A percentile compares a stretch with the other conserved stretches of the same genome.
Evolutionary conservation across 192 early-diverging fungal species (phyloP).

Genomic region (Martensiomyces pterosporus): DNA sequence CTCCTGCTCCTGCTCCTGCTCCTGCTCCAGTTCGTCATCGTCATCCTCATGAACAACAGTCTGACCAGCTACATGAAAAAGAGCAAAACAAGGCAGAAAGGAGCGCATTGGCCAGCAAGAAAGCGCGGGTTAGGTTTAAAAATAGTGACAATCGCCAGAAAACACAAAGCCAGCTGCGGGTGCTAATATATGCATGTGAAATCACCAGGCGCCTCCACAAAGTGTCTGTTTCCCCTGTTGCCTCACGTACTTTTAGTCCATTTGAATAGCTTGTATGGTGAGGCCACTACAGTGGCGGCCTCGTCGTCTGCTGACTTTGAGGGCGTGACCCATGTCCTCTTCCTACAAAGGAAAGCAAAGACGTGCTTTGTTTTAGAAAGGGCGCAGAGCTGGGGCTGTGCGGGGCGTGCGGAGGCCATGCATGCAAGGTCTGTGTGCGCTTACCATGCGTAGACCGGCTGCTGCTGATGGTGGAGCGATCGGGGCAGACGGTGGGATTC

Average conservation of each 20-base stretch:
- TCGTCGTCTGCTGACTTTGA: constrained; percentile 7
- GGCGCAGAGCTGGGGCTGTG: too few relatives aligned
- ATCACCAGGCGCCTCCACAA: too few relatives aligned
- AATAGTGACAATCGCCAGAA: too few relatives aligned
- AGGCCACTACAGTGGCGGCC: neutral
- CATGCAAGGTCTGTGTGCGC: too few relatives aligned
- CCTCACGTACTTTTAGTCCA: constrained; percentile 44
- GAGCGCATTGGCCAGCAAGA: neutral
- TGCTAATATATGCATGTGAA: constrained; percentile 39
- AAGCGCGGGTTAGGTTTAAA: too few relatives aligned
- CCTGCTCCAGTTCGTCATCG: constrained; percentile 16
- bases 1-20: neutral
- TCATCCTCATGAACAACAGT: constrained; percentile 49
- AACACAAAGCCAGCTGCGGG: too few relatives aligned
- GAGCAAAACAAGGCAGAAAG: neutral
- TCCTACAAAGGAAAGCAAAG: too few relatives aligned
- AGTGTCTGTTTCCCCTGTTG: too few relatives aligned
- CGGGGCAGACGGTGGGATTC: constrained; percentile 17
- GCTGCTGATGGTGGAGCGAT: constrained; percentile 6
- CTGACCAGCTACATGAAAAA: constrained; percentile 38
- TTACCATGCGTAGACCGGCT: constrained; percentile 42
- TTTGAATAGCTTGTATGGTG: constrained; percentile 29
- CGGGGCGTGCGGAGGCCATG: too few relatives aligned
- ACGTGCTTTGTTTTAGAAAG: too few relatives aligned
- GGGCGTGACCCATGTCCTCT: constrained; percentile 23